Evolutionary conservation across 192 early-diverging fungal species (phyloP).

Genomic region (Coemansia sp.): DNA sequence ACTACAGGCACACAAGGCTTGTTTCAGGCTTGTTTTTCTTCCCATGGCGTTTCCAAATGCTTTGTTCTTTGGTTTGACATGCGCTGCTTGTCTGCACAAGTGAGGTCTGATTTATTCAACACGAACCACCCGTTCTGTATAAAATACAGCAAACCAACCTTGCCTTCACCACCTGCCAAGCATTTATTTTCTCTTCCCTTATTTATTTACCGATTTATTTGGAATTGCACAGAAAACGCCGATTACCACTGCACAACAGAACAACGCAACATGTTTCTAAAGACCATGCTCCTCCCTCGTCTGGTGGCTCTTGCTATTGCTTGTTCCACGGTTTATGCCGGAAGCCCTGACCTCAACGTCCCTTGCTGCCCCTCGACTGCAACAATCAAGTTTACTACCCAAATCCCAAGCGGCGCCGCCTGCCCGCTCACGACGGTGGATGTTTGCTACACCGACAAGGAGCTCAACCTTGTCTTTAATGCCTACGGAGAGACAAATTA

Average conservation of each 20-base stretch:
- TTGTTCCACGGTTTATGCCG: constrained; percentile 1
- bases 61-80: not conserved
- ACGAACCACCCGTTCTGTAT: not conserved
- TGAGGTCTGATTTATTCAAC: not conserved
- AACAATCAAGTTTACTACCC: constrained; percentile 28
- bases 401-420: constrained; percentile 27
- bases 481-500: constrained; percentile 40
- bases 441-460: constrained; percentile 46
- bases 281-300: constrained; percentile 8
- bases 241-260: not conserved
- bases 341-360: constrained; percentile 19
- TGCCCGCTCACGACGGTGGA: constrained; percentile 39
- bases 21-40: not conserved
- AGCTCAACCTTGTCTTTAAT: constrained; percentile 41
- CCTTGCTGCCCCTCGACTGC: constrained; percentile 36
- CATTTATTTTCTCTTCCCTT: not conserved
- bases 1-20: not conserved
- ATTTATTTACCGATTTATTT: not conserved
- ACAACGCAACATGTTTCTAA: not conserved
- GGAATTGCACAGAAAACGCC: not conserved
- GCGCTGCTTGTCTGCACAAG: not conserved
- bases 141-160: not conserved
- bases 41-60: not conserved
- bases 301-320: constrained; percentile 10
- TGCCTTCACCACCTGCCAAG: not conserved